These are phyloP conservation scores for Simmondsia chinensis DNA, from an alignment of 148 eudicot genomes.

Conservation along the genomic window DNA sequence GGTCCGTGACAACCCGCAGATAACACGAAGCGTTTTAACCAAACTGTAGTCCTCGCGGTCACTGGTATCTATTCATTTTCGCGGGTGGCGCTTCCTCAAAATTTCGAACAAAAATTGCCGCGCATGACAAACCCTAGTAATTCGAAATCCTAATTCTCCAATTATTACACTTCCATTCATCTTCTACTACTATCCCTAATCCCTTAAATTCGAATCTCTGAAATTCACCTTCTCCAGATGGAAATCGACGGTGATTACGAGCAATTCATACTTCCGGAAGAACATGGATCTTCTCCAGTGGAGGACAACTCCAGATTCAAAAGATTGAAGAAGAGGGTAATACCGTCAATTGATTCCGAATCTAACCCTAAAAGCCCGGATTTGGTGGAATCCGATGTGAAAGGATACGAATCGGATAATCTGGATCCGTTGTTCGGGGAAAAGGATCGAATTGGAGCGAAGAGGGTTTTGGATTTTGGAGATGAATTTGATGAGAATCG, in stretches of 20 bases:
- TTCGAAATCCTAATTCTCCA: no score
- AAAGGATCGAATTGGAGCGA: constrained; percentile 16
- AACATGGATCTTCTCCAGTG: constrained; percentile 21
- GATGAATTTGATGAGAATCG: constrained; percentile 6
- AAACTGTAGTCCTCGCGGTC: no score
- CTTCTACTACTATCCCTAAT: no score
- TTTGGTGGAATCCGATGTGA: constrained; percentile 9
- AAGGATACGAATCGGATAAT: constrained; percentile 9
- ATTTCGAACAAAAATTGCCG: no score
- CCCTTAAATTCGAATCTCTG: no score
- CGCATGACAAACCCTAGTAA: no score
- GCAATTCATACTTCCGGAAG: constrained; percentile 16
- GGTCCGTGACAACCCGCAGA: no score
- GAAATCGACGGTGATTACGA: constrained; percentile 39
- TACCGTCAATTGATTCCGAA: background rate
- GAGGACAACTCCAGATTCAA: constrained; percentile 29
- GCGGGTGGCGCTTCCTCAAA: no score
- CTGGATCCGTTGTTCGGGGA: constrained; percentile 16
- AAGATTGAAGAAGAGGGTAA: constrained; percentile 33
- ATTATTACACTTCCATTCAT: no score
- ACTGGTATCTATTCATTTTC: no score
- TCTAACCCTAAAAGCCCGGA: background rate
- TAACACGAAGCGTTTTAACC: no score
- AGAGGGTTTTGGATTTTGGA: constrained; percentile 45
- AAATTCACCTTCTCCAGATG: no score